A percentile compares a stretch with the other conserved stretches of the same genome.
Evolutionary conservation across 148 eudicot species (phyloP).

Genomic region (Persicaria tinctoria): DNA sequence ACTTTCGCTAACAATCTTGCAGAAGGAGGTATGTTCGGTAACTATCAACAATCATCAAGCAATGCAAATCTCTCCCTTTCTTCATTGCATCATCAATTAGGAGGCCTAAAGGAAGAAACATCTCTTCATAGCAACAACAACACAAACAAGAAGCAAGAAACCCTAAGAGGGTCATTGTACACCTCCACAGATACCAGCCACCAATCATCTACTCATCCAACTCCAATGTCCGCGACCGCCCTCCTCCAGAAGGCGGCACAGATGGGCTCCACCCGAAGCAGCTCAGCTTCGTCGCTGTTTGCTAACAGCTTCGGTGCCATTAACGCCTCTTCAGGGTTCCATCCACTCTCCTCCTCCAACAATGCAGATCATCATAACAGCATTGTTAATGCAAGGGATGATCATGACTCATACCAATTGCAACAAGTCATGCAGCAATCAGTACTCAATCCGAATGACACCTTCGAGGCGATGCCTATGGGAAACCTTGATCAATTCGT

Average conservation of each 20-base stretch:
- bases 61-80: conserved; percentile 37
- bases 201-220: conserved; percentile 16
- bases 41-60: conserved; percentile 18
- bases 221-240: conserved; percentile 92
- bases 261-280: conserved; percentile 67
- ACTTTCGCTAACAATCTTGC: not conserved
- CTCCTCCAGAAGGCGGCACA: conserved; percentile 89
- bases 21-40: not conserved
- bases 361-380: not conserved
- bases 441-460: not conserved
- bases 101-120: conserved; percentile 25
- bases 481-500: conserved; percentile 33
- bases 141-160: conserved; percentile 18
- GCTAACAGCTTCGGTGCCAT: conserved; percentile 43
- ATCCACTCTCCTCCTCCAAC: conserved; percentile 5
- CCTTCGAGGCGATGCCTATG: not conserved
- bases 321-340: conserved; percentile 23
- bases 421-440: not conserved
- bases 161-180: conserved; percentile 23
- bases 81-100: conserved; percentile 16
- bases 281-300: conserved; percentile 25
- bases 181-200: conserved; percentile 9
- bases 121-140: conserved; percentile 7
- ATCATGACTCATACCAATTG: not conserved
- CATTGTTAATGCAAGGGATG: not conserved